Evolutionary conservation across 2,329 filamentous ascomycete genomes (phyloP).

Genomic region (Fusarium xylarioides): DNA sequence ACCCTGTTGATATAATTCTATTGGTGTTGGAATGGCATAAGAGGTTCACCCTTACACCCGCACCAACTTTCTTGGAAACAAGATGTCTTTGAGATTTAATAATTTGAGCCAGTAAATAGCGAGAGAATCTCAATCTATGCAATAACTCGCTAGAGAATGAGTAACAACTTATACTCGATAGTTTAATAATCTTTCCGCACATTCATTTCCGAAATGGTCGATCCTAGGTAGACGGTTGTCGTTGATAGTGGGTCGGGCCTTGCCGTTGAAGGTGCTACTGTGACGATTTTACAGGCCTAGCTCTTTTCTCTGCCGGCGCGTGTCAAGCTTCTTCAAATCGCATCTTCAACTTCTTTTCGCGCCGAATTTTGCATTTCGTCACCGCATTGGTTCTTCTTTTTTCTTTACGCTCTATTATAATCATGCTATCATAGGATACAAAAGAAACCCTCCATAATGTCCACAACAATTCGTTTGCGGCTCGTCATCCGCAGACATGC

Average conservation of each 20-base stretch:
- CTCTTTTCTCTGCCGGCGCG: constrained; percentile 12
- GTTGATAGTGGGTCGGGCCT: constrained; percentile 3
- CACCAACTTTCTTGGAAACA: background rate
- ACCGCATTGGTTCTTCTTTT: background rate
- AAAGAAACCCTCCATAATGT: constrained; percentile 36
- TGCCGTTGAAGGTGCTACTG: background rate
- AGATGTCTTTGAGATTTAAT: background rate
- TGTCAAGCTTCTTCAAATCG: constrained; percentile 30
- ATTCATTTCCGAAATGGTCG: background rate
- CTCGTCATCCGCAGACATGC: constrained; percentile 77
- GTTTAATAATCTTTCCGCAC: background rate
- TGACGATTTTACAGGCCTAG: constrained; percentile 19
- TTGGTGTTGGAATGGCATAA: background rate
- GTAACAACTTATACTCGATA: background rate
- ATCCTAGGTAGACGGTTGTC: background rate
- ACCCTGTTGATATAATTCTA: background rate
- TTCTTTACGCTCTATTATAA: background rate
- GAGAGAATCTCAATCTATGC: background rate
- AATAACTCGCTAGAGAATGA: background rate
- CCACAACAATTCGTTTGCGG: constrained; percentile 71
- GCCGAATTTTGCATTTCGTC: background rate
- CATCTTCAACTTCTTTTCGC: constrained; percentile 13
- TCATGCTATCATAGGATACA: constrained; percentile 28
- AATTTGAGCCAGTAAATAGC: background rate
- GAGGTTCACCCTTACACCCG: no score